Conservation (phyloP, 192 early-diverging fungal genomes). For the Coemansia asiatica region DNA sequence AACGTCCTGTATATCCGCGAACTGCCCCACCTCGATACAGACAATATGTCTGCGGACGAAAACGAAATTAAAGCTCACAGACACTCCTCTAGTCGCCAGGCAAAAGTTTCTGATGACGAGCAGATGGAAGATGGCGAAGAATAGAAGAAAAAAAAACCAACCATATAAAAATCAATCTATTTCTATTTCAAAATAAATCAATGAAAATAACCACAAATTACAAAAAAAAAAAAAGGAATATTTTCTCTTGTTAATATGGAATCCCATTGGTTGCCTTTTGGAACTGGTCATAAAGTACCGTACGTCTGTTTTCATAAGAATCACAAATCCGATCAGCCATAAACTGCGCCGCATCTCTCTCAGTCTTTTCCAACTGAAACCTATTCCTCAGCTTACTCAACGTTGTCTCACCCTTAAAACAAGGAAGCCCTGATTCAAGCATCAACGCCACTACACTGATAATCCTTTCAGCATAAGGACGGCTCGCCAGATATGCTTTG, state of each 20-base stretch:
- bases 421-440: conserved; percentile 94
- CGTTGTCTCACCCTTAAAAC: conserved; percentile 93
- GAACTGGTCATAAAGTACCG: conserved; percentile 78
- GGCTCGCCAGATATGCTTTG: conserved; percentile 85
- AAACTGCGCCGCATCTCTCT: conserved; percentile 90
- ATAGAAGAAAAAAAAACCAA: too few species aligned
- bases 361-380: conserved; percentile 88
- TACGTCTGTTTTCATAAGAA: conserved; percentile 91
- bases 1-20: conserved; percentile 81
- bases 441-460: conserved; percentile 87
- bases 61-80: background rate
- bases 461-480: conserved; percentile 91
- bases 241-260: conserved; percentile 38
- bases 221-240: background rate
- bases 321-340: conserved; percentile 88
- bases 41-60: conserved; percentile 4
- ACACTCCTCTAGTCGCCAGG: too few species aligned
- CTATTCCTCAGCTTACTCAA: conserved; percentile 77
- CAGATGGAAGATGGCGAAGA: conserved; percentile 54
- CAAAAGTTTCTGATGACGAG: conserved; percentile 32
- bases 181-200: conserved; percentile 8
- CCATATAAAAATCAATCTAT: too few species aligned
- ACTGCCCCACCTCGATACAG: conserved; percentile 36
- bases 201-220: background rate
- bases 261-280: conserved; percentile 81